These are phyloP conservation scores for Chaetoceros tenuissimus DNA, from an alignment of 108 stramenopile species.

Conservation along the genomic window DNA sequence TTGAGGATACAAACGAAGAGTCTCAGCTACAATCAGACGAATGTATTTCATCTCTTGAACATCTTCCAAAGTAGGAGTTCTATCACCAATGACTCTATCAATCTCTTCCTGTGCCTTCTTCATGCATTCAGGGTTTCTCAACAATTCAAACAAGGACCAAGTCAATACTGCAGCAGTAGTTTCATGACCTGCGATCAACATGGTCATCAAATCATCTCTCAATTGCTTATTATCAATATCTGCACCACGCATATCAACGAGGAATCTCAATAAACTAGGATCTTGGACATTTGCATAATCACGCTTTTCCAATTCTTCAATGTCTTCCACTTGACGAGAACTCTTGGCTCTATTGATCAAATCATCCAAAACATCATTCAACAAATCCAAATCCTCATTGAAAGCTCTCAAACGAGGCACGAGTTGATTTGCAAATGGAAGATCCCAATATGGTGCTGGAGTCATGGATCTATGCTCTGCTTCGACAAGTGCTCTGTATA, in stretches of 20 bases:
- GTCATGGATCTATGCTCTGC: constrained; percentile 93
- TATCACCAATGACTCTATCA: constrained; percentile 83
- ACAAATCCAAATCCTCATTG: constrained; percentile 76
- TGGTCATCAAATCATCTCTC: constrained; percentile 94
- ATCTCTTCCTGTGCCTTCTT: constrained; percentile 71
- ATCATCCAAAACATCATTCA: constrained; percentile 86
- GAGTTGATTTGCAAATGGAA: constrained; percentile 85
- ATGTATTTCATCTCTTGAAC: constrained; percentile 73
- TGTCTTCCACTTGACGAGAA: constrained; percentile 72
- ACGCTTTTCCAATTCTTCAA: constrained; percentile 84
- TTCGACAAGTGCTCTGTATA: constrained; percentile 88
- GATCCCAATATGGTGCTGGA: constrained; percentile 92
- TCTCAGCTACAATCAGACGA: constrained; percentile 83
- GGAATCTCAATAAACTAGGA: constrained; percentile 87
- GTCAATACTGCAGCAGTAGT: constrained; percentile 95
- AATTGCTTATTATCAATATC: constrained; percentile 90
- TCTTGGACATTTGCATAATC: constrained; percentile 86
- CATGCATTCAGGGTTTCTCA: constrained; percentile 76
- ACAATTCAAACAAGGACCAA: constrained; percentile 92
- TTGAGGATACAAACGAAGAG: constrained; percentile 87
- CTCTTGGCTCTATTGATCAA: constrained; percentile 76
- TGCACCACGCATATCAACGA: constrained; percentile 93
- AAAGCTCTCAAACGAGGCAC: constrained; percentile 90
- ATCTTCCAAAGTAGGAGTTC: constrained; percentile 75
- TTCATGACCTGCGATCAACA: constrained; percentile 97